Conservation (phyloP, 108 stramenopile genomes). For the Cyclostephanos tholiformis region DNA sequence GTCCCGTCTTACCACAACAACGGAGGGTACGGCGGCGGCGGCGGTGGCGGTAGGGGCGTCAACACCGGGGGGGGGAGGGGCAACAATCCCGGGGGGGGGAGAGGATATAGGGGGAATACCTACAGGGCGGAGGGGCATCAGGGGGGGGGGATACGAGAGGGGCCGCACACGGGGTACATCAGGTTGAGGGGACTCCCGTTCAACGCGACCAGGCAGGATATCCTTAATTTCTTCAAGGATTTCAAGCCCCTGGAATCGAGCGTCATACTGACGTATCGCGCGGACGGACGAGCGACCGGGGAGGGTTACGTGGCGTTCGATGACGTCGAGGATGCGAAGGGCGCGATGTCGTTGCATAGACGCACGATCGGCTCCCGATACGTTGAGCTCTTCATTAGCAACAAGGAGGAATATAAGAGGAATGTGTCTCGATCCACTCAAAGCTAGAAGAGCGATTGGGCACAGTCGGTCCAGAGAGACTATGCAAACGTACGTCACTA, state of each 20-base stretch:
- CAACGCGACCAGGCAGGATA: conserved; percentile 85
- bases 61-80: conserved; percentile 39
- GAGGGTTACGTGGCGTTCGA: conserved; percentile 91
- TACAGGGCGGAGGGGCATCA: conserved; percentile 47
- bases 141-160: conserved; percentile 86
- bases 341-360: conserved; percentile 83
- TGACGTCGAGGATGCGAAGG: conserved; percentile 79
- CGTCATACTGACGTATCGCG: conserved; percentile 85
- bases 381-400: conserved; percentile 95
- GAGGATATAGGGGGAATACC: conserved; percentile 36
- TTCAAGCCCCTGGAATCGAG: conserved; percentile 82
- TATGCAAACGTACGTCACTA: too few relatives aligned
- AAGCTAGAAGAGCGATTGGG: conserved; percentile 43
- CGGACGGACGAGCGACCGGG: conserved; percentile 93
- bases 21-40: conserved; percentile 24
- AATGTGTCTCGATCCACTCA: conserved; percentile 75
- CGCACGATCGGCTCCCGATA: conserved; percentile 91
- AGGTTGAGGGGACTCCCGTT: conserved; percentile 95
- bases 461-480: background rate
- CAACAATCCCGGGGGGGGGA: conserved; percentile 38
- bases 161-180: conserved; percentile 90
- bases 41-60: conserved; percentile 29
- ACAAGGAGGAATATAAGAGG: conserved; percentile 90
- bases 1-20: conserved; percentile 16
- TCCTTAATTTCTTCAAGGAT: conserved; percentile 87